Conservation (phyloP, 2,329 filamentous ascomycete species). For the Colletotrichum sojae region DNA sequence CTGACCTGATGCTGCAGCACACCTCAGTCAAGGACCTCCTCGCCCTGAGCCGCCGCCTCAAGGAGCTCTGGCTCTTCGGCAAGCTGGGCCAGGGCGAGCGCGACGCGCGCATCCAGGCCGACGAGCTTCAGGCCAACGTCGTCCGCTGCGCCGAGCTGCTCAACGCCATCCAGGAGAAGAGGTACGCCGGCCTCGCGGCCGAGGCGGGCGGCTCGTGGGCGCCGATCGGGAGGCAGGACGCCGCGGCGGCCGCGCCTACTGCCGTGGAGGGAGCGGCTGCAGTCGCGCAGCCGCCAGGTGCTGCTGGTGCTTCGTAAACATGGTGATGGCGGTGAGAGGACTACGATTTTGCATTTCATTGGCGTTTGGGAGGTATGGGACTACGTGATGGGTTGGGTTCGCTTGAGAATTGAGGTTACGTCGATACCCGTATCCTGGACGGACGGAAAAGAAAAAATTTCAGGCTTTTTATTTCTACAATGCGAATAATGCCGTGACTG, state of each 20-base stretch:
- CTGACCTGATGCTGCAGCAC: slow-evolving; percentile 47
- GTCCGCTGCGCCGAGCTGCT: slow-evolving; percentile 52
- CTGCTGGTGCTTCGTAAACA: background rate
- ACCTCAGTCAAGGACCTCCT: slow-evolving; percentile 61
- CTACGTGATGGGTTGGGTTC: background rate
- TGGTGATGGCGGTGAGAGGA: no score
- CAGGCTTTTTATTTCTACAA: slow-evolving; percentile 11
- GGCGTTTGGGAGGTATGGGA: slow-evolving; percentile 25
- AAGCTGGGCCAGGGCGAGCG: slow-evolving; percentile 56
- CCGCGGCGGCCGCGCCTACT: background rate
- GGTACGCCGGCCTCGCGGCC: slow-evolving; percentile 53
- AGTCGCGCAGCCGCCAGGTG: background rate
- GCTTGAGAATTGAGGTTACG: background rate
- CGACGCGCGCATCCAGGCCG: slow-evolving; percentile 53
- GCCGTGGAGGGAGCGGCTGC: background rate
- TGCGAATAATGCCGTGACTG: background rate
- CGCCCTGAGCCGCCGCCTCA: slow-evolving; percentile 59
- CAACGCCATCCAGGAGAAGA: slow-evolving; percentile 51
- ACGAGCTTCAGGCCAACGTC: slow-evolving; percentile 54
- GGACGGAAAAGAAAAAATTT: slow-evolving; percentile 11
- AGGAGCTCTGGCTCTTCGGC: slow-evolving; percentile 62
- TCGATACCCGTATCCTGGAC: slow-evolving; percentile 28
- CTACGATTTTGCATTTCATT: slow-evolving; percentile 8
- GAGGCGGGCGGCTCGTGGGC: slow-evolving; percentile 55
- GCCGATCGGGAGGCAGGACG: slow-evolving; percentile 42